These are phyloP conservation scores for Trichoderma simmonsii DNA, from an alignment of 2,329 filamentous ascomycete species.

Conservation along the genomic window DNA sequence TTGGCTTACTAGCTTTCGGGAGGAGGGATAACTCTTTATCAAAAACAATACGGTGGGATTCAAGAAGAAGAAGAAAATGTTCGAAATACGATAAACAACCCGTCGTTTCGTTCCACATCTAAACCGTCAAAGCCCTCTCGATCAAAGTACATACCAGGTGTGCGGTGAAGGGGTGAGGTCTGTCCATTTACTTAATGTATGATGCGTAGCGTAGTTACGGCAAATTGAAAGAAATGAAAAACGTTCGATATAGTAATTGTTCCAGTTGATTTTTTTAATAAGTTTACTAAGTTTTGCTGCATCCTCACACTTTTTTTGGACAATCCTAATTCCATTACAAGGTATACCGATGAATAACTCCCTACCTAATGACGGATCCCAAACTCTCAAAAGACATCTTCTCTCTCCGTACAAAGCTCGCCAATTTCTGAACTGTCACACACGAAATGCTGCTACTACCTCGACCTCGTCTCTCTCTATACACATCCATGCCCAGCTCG, in stretches of 20 bases:
- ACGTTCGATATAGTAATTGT: not conserved
- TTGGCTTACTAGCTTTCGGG: not conserved
- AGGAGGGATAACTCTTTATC: not conserved
- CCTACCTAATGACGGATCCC: conserved; percentile 22
- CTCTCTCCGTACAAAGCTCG: conserved; percentile 1
- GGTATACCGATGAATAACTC: conserved; percentile 34
- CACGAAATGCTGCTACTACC: conserved; percentile 8
- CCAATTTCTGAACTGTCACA: conserved; percentile 6
- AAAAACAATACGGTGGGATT: not conserved
- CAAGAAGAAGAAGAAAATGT: not conserved
- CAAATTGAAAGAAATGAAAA: not conserved
- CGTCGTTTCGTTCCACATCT: not conserved
- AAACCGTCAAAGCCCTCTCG: not conserved
- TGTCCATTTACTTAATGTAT: not conserved
- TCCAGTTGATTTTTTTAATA: not conserved
- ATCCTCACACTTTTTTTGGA: conserved; percentile 15
- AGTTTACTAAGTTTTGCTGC: not conserved
- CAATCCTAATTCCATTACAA: conserved; percentile 36
- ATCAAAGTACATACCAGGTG: not conserved
- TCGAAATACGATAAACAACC: not conserved
- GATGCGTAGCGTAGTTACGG: conserved; percentile 1
- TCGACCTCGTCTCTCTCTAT: not conserved
- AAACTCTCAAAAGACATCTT: conserved; percentile 21
- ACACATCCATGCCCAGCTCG: conserved; percentile 1
- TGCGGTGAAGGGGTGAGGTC: not conserved